Evolutionary conservation across 371 early-diverging fungal species (phyloP).

Genomic region (Pancytospora philotis): DNA sequence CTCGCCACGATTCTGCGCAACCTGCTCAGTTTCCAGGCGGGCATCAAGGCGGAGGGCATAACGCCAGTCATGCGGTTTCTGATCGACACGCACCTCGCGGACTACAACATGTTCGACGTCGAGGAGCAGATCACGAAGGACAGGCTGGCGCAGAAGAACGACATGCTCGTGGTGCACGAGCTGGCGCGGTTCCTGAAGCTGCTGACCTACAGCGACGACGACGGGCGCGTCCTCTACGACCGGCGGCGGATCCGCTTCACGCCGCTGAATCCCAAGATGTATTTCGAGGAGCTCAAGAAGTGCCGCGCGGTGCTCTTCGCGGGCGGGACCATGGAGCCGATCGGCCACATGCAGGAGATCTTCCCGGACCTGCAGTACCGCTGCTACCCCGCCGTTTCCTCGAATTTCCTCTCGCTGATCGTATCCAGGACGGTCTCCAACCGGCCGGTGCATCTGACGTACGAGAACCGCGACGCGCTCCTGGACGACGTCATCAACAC

Average conservation of each 20-base stretch:
- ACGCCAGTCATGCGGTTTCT: conserved; percentile 48
- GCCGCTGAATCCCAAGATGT: conserved; percentile 70
- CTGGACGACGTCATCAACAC: conserved; percentile 29
- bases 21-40: conserved; percentile 8
- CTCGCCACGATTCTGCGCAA: conserved; percentile 12
- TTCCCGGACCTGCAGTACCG: conserved; percentile 29
- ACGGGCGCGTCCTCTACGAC: conserved; percentile 36
- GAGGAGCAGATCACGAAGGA: conserved; percentile 38
- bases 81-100: conserved; percentile 32
- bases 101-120: conserved; percentile 53
- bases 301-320: conserved; percentile 73
- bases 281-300: conserved; percentile 69
- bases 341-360: conserved; percentile 14
- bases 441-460: conserved; percentile 64
- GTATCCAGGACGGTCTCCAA: conserved; percentile 64
- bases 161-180: conserved; percentile 10
- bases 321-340: conserved; percentile 89
- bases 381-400: conserved; percentile 6
- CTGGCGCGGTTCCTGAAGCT: conserved; percentile 48
- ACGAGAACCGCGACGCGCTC: conserved; percentile 61
- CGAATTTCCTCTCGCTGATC: conserved; percentile 62
- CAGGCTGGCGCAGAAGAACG: conserved; percentile 38
- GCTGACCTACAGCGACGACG: conserved; percentile 45
- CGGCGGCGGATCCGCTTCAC: conserved; percentile 60
- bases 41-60: conserved; percentile 7